Evolutionary conservation across 768 basidiomycete species (phyloP), one percentile per base, ranked within the genome.

Genomic region (Pleurotus djamor): DNA sequence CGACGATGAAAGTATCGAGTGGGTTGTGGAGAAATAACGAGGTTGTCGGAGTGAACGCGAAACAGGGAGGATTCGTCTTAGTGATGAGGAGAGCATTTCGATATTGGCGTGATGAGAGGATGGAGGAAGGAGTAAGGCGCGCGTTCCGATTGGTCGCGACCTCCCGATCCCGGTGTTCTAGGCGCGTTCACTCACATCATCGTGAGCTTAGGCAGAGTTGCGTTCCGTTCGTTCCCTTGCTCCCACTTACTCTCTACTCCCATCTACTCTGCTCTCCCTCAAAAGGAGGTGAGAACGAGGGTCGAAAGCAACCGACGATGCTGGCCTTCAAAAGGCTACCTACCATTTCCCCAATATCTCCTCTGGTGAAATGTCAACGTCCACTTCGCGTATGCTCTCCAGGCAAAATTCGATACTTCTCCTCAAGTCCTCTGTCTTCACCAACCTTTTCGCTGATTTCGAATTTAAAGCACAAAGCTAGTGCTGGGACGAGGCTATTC

Each of bases 11-110:
- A 28, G 21, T 28, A 28, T 28, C 3, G 21, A 28, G 3, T 28
- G 21, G 1, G 21, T 28, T 28, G 21, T 28, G 3, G 21, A 28
- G 21, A 28, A 28, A 3, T 1, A 28, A 28, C 21, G 21, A 28
- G 21, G 21, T 32, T 67, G 58, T 12, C 76, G 72, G 44, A 66
- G 52, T 12, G 62, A 56, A 50, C 64, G 47, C 33, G 65, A 64
- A 13, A 67, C 50, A 52, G 71, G 63, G 14, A 70, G 57, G 51
- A 77, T 66, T 63, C 73, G 73, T 63, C 78, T 77, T 41, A 72
- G 63, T 63, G 70, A 28, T 1, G 21, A 28, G 21, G 21, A 67
- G 67, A 74, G 68, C 73, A 74, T 72, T 44, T 28, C 21, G 21
- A 28, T 28, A 28, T 28, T 47, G 45, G 21, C 36, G 33, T 43